Percentiles rank a stretch among this genome's conserved stretches.
Conservation (phyloP, 177 flowering plant species). For the Vitis hybrid region DNA sequence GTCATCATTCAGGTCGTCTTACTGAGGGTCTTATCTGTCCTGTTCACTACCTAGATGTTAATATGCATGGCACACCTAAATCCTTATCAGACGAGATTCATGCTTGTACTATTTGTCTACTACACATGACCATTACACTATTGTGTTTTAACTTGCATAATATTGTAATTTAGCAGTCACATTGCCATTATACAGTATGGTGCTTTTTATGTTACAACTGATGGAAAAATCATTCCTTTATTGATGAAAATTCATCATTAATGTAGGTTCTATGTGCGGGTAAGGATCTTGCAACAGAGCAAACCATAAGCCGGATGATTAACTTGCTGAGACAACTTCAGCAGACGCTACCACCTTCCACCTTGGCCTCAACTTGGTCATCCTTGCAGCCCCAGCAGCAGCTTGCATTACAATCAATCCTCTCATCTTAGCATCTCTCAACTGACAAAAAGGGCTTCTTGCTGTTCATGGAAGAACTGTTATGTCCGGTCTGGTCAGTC, state of each 20-base stretch:
- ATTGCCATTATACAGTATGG: not conserved
- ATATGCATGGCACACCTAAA: no score
- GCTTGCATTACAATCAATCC: conserved; percentile 85
- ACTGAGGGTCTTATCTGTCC: no score
- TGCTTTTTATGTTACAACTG: no score
- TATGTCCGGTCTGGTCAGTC: not conserved
- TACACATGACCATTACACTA: not conserved
- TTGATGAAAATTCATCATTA: not conserved
- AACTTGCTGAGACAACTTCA: conserved; percentile 88
- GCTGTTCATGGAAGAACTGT: not conserved
- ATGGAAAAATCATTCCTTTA: not conserved
- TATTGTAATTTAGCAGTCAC: not conserved
- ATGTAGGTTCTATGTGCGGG: conserved; percentile 87
- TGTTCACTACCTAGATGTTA: no score
- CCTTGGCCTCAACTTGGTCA: conserved; percentile 84
- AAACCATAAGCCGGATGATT: conserved; percentile 80
- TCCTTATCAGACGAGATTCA: no score
- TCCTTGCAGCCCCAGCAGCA: conserved; percentile 96
- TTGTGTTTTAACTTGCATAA: not conserved
- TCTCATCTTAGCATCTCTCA: conserved; percentile 44
- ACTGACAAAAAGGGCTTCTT: not conserved
- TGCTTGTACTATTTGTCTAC: no score
- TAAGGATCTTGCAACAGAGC: conserved; percentile 91
- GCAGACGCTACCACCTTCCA: conserved; percentile 87
- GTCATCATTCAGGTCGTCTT: no score